Evolutionary conservation across 352 stramenopile species (phyloP).

Genomic region (Phytophthora meadii): DNA sequence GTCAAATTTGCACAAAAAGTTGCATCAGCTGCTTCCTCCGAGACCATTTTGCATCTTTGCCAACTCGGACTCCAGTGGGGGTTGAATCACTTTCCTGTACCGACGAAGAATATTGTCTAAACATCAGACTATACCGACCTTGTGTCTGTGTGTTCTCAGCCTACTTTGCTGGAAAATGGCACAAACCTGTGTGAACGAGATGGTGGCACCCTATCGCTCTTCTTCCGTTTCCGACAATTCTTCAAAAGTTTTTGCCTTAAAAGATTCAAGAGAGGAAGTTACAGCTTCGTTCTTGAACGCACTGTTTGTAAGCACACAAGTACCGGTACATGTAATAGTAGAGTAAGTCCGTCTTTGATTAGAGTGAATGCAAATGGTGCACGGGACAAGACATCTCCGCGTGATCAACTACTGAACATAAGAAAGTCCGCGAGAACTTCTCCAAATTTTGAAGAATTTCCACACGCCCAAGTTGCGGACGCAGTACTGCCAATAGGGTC

Average conservation of each 20-base stretch:
- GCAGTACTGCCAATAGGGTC: no score
- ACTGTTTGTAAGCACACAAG: slow-evolving; percentile 41
- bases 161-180: slow-evolving; percentile 58
- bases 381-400: not conserved
- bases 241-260: slow-evolving; percentile 4
- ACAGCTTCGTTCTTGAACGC: slow-evolving; percentile 50
- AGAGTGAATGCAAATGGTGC: not conserved
- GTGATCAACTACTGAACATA: not conserved
- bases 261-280: slow-evolving; percentile 22
- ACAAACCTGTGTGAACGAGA: slow-evolving; percentile 48
- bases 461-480: no score
- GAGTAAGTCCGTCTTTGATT: not conserved
- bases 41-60: slow-evolving; percentile 41
- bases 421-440: not conserved
- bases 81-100: slow-evolving; percentile 57
- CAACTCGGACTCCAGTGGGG: slow-evolving; percentile 59
- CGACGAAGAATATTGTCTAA: slow-evolving; percentile 40
- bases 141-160: slow-evolving; percentile 58
- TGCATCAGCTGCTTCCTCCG: slow-evolving; percentile 25
- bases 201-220: slow-evolving; percentile 23
- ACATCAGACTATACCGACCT: slow-evolving; percentile 34
- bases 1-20: slow-evolving; percentile 23
- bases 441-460: not conserved
- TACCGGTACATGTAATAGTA: no score
- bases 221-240: not conserved